These are phyloP conservation scores for Pyrenophora tritici-repentis DNA, from an alignment of 2,329 filamentous ascomycete genomes.

Conservation along the genomic window DNA sequence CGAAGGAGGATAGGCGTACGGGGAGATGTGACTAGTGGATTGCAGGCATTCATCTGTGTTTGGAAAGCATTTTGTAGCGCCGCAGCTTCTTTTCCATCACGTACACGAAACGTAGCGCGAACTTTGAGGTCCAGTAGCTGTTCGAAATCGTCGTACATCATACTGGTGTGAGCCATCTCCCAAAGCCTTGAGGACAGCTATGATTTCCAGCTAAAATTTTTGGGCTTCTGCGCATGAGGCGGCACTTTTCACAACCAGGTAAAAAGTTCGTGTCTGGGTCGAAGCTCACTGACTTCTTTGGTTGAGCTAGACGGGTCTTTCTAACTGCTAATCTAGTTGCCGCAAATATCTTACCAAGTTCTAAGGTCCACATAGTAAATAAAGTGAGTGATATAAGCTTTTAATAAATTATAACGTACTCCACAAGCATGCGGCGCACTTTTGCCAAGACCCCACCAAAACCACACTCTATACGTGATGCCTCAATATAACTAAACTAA, in stretches of 20 bases:
- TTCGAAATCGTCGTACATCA: neutral
- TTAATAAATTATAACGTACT: too few species aligned
- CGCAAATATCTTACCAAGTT: too few species aligned
- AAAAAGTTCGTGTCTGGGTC: neutral
- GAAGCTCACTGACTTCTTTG: neutral
- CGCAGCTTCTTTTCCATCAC: neutral
- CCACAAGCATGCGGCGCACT: too few species aligned
- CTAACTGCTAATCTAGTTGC: neutral
- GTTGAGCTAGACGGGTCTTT: neutral
- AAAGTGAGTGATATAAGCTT: too few species aligned
- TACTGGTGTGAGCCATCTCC: neutral
- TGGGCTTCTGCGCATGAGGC: neutral
- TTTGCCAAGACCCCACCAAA: too few species aligned
- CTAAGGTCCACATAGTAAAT: too few species aligned
- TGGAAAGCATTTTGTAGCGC: neutral
- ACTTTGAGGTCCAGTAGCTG: neutral
- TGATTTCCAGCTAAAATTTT: neutral
- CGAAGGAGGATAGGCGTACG: neutral
- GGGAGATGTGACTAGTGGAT: neutral
- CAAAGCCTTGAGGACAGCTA: neutral
- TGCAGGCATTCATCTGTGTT: neutral
- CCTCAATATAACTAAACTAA: too few species aligned
- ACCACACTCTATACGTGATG: too few species aligned
- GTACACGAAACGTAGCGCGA: neutral
- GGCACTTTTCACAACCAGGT: neutral